Conservation (phyloP, 2,329 filamentous ascomycete genomes). For the Neonectria coccinea region DNA sequence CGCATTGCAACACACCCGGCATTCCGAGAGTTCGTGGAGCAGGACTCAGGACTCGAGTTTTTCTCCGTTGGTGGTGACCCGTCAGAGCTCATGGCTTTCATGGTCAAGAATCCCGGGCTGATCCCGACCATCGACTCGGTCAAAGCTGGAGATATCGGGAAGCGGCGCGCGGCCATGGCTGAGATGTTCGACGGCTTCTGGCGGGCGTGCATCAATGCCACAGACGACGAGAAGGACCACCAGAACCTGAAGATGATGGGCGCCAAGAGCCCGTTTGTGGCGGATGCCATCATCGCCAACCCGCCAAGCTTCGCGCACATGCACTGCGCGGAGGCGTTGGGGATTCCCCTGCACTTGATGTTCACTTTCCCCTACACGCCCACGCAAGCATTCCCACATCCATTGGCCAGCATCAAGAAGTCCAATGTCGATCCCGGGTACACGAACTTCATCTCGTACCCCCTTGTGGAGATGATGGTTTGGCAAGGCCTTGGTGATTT, state of each 20-base stretch:
- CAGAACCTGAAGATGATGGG: conserved; percentile 75
- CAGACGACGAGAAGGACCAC: conserved; percentile 71
- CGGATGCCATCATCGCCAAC: conserved; percentile 87
- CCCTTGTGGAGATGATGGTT: conserved; percentile 85
- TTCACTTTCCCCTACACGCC: conserved; percentile 89
- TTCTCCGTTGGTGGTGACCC: conserved; percentile 85
- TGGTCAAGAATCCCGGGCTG: conserved; percentile 86
- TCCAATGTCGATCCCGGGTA: conserved; percentile 78
- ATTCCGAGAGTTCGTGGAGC: conserved; percentile 80
- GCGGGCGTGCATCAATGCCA: conserved; percentile 80
- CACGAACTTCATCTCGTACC: conserved; percentile 84
- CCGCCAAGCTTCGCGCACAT: conserved; percentile 83
- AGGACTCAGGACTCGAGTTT: conserved; percentile 80
- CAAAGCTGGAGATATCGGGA: conserved; percentile 77
- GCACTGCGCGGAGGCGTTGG: conserved; percentile 82
- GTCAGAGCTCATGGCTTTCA: conserved; percentile 85
- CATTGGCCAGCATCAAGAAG: conserved; percentile 79
- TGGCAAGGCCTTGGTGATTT: conserved; percentile 90
- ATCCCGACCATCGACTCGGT: conserved; percentile 80
- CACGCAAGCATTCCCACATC: conserved; percentile 81
- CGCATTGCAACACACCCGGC: conserved; percentile 83
- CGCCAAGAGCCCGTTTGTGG: conserved; percentile 70
- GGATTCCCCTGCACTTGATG: conserved; percentile 85
- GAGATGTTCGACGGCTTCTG: conserved; percentile 89
- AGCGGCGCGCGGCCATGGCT: conserved; percentile 76